Percentiles rank a stretch among this genome's conserved stretches.
These are phyloP conservation scores for Cyclaneusma minus DNA, from an alignment of 2,329 filamentous ascomycete species.

Conservation along the genomic window DNA sequence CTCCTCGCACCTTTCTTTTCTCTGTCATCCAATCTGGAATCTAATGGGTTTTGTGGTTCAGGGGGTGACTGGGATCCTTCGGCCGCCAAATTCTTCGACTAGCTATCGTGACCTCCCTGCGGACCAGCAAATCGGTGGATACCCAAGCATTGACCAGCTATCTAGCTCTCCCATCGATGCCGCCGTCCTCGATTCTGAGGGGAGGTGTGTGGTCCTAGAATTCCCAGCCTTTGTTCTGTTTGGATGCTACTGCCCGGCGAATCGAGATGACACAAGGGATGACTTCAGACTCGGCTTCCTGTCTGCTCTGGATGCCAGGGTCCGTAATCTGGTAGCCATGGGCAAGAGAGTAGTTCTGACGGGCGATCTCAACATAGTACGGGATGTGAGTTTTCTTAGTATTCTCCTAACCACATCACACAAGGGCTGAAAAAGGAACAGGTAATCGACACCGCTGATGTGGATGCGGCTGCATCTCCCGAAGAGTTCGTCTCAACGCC, in stretches of 20 bases:
- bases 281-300: constrained; percentile 73
- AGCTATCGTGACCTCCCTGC: constrained; percentile 61
- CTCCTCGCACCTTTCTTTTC: no score
- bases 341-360: constrained; percentile 78
- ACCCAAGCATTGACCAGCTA: constrained; percentile 58
- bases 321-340: constrained; percentile 65
- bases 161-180: constrained; percentile 48
- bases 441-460: constrained; percentile 67
- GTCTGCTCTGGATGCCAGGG: constrained; percentile 61
- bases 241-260: constrained; percentile 84
- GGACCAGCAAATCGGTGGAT: constrained; percentile 73
- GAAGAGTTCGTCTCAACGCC: constrained; percentile 61
- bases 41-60: no score
- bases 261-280: constrained; percentile 68
- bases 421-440: constrained; percentile 38
- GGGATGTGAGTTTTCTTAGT: no score
- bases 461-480: constrained; percentile 53
- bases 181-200: constrained; percentile 69
- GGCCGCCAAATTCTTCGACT: constrained; percentile 52
- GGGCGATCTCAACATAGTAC: constrained; percentile 74
- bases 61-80: constrained; percentile 72
- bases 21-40: no score
- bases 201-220: constrained; percentile 78
- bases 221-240: constrained; percentile 91
- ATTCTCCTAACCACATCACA: no score